A percentile compares a stretch with the other conserved stretches of the same genome.
phyloP scores from a whole-genome alignment of 2,329 filamentous ascomycete genomes.

The Exophiala lecanii-corni region DNA sequence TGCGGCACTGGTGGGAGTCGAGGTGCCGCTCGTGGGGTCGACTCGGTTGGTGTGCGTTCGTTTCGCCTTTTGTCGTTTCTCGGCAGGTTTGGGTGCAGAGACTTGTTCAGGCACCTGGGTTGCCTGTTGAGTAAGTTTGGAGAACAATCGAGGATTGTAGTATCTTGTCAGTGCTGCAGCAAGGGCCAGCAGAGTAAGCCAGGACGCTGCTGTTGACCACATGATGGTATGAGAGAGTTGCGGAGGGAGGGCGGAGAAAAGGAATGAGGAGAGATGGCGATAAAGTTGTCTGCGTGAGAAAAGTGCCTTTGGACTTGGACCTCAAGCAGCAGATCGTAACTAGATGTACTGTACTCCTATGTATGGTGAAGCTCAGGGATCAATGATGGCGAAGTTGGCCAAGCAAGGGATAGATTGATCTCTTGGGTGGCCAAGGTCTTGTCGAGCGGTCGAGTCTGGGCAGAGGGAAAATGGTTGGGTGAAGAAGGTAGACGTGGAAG shows the following conservation, averaged over 20 bases:
- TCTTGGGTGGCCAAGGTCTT: constrained; percentile 1
- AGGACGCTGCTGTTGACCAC: constrained; percentile 20
- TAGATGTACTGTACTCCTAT: neutral
- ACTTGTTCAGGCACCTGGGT: neutral
- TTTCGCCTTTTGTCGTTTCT: constrained; percentile 21
- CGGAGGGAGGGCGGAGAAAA: neutral
- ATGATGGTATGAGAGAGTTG: constrained; percentile 15
- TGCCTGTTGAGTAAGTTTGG: constrained; percentile 12
- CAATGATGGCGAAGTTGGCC: neutral
- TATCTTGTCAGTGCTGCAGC: constrained; percentile 18
- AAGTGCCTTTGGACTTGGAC: neutral
- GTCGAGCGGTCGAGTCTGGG: constrained; percentile 3
- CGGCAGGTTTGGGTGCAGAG: constrained; percentile 8
- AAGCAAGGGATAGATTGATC: constrained; percentile 1
- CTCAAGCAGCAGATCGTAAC: neutral
- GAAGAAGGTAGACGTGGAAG: neutral
- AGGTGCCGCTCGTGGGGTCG: constrained; percentile 16
- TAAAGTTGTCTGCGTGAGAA: neutral
- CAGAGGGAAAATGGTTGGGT: neutral
- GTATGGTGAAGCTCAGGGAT: neutral
- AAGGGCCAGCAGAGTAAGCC: constrained; percentile 17
- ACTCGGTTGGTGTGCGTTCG: constrained; percentile 16
- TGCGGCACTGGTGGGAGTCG: constrained; percentile 16
- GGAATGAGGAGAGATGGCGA: neutral
- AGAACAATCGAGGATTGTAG: constrained; percentile 21